Evolutionary conservation across 2,329 filamentous ascomycete species (phyloP).

Genomic region (Tolypocladium tropicale): DNA sequence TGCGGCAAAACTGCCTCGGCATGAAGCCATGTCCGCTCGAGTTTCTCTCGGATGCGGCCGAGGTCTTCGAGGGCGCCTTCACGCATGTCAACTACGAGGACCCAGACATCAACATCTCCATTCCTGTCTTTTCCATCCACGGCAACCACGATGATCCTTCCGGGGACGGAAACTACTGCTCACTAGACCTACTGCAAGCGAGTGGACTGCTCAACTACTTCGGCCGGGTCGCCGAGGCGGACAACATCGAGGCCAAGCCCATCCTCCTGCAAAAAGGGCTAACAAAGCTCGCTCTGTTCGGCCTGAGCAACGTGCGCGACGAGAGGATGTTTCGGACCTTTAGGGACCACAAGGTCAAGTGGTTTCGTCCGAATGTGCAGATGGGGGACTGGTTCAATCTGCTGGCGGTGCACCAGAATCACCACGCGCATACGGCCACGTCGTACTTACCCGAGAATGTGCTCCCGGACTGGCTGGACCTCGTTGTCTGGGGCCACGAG

Average conservation of each 20-base stretch:
- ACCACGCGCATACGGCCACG: slow-evolving; percentile 82
- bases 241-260: slow-evolving; percentile 88
- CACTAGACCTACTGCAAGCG: slow-evolving; percentile 81
- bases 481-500: slow-evolving; percentile 95
- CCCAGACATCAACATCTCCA: slow-evolving; percentile 90
- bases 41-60: slow-evolving; percentile 84
- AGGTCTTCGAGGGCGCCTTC: slow-evolving; percentile 83
- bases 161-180: slow-evolving; percentile 87
- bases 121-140: slow-evolving; percentile 96
- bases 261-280: slow-evolving; percentile 86
- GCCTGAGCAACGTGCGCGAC: slow-evolving; percentile 90
- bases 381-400: slow-evolving; percentile 91
- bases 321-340: slow-evolving; percentile 93
- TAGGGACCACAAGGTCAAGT: slow-evolving; percentile 84
- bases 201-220: slow-evolving; percentile 94
- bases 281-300: slow-evolving; percentile 88
- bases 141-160: slow-evolving; percentile 97
- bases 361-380: slow-evolving; percentile 74
- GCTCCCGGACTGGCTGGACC: slow-evolving; percentile 79
- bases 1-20: slow-evolving; percentile 87
- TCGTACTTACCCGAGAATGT: slow-evolving; percentile 93
- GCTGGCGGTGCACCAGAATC: slow-evolving; percentile 92
- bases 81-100: slow-evolving; percentile 97
- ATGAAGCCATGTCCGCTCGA: slow-evolving; percentile 94
- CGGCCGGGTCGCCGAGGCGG: slow-evolving; percentile 79